Evolutionary conservation across 306 rosid species (phyloP).

Genomic region (Cotoneaster glaucophyllus): DNA sequence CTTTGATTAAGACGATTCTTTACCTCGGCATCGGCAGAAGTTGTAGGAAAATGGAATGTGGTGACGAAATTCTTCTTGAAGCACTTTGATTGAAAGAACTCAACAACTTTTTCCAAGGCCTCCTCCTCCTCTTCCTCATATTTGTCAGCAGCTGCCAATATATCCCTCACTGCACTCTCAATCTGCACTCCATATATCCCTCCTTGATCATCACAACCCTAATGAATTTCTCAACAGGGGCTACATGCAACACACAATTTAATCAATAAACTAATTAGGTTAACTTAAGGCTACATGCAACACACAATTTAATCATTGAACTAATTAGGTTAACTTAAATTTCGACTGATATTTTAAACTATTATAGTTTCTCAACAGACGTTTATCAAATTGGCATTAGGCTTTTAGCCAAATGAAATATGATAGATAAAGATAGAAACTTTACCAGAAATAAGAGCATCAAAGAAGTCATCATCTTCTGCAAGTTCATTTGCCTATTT

Average conservation of each 20-base stretch:
- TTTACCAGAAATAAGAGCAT: constrained; percentile 64
- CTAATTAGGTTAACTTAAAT: too few relatives aligned
- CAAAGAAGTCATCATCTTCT: constrained; percentile 75
- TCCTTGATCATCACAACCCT: constrained; percentile 89
- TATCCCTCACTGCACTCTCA: constrained; percentile 78
- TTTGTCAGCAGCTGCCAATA: constrained; percentile 86
- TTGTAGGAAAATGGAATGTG: constrained; percentile 58
- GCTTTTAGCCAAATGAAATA: not conserved
- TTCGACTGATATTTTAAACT: too few relatives aligned
- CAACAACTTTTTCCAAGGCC: constrained; percentile 66
- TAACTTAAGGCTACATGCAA: too few relatives aligned
- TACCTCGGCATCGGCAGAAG: constrained; percentile 66
- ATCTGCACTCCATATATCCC: constrained; percentile 89
- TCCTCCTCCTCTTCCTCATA: constrained; percentile 93
- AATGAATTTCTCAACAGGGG: constrained; percentile 55
- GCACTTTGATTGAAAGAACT: constrained; percentile 72
- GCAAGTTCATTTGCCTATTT: constrained; percentile 49
- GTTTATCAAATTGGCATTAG: not conserved
- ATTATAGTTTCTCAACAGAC: too few relatives aligned
- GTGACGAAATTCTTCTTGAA: constrained; percentile 58
- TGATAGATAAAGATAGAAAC: not conserved
- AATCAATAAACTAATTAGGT: not conserved
- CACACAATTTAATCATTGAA: too few relatives aligned
- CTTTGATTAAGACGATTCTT: not conserved
- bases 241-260: constrained; percentile 27